Evolutionary conservation across 2,329 filamentous ascomycete species (phyloP).

Genomic region (Ceratocystis alfenasii): DNA sequence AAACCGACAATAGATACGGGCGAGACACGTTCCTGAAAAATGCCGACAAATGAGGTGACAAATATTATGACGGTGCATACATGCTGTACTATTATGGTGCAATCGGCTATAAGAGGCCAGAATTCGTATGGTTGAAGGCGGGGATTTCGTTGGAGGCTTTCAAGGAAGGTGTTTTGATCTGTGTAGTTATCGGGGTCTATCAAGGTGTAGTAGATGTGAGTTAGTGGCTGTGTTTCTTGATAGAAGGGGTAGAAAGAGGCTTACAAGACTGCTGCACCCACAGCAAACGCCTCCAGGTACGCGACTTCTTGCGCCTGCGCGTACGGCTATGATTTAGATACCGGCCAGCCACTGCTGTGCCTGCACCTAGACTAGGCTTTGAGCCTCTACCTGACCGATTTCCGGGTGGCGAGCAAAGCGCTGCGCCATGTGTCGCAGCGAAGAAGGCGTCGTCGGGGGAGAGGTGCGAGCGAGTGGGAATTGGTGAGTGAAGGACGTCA

Average conservation of each 20-base stretch:
- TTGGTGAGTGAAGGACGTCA: slow-evolving; percentile 31
- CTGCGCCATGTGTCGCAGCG: slow-evolving; percentile 29
- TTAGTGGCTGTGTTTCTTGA: slow-evolving; percentile 24
- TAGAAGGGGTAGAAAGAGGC: slow-evolving; percentile 31
- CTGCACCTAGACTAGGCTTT: slow-evolving; percentile 25
- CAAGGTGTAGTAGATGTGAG: not conserved
- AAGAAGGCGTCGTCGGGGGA: slow-evolving; percentile 77
- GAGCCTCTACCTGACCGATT: slow-evolving; percentile 21
- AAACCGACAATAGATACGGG: slow-evolving; percentile 80
- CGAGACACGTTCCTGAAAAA: slow-evolving; percentile 75
- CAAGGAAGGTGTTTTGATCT: slow-evolving; percentile 90
- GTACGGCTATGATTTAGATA: slow-evolving; percentile 46
- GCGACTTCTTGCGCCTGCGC: slow-evolving; percentile 55
- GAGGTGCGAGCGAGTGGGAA: slow-evolving; percentile 47
- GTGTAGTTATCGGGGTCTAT: slow-evolving; percentile 97
- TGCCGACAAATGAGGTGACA: slow-evolving; percentile 83
- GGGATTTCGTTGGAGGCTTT: slow-evolving; percentile 88
- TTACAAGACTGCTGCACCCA: slow-evolving; percentile 95
- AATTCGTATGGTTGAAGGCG: slow-evolving; percentile 92
- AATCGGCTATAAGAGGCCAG: slow-evolving; percentile 90
- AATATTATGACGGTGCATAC: slow-evolving; percentile 92
- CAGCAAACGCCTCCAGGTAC: slow-evolving; percentile 85
- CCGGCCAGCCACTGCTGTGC: slow-evolving; percentile 32
- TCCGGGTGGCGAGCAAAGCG: slow-evolving; percentile 39
- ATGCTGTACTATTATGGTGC: slow-evolving; percentile 93